phyloP scores from a whole-genome alignment of 164 flowering plant species.

The Stephania japonica region DNA sequence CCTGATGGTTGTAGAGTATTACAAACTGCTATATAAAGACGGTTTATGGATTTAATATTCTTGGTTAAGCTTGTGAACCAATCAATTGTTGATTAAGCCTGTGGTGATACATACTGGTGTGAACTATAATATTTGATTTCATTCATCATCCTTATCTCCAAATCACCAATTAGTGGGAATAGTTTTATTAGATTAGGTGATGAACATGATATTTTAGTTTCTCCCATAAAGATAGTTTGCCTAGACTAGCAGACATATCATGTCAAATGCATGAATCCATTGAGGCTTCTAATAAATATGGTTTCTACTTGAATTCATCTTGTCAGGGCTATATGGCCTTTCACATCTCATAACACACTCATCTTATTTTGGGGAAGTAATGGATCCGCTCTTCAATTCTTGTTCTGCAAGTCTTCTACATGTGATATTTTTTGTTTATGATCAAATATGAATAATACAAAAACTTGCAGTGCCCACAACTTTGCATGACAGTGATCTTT shows the following conservation, averaged over 20 bases:
- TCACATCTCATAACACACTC: background rate
- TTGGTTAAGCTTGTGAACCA: no score
- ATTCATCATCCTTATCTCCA: background rate
- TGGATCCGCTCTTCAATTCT: background rate
- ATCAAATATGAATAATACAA: background rate
- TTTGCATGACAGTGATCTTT: background rate
- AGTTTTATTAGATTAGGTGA: background rate
- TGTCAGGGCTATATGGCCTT: background rate
- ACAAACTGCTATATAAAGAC: no score
- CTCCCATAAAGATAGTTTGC: background rate
- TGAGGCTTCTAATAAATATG: background rate
- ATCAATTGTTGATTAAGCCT: no score
- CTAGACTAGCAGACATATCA: background rate
- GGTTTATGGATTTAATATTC: no score
- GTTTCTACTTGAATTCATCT: background rate
- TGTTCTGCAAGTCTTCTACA: background rate
- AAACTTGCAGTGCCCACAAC: background rate
- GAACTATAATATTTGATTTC: no score
- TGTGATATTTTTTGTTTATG: background rate
- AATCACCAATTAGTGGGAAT: slow-evolving; percentile 1
- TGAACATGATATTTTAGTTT: background rate
- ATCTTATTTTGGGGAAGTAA: background rate
- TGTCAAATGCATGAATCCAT: background rate
- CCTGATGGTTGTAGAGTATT: no score
- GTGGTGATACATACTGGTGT: no score